phyloP scores from a whole-genome alignment of 140 eudicot species.

The Stevia rebaudiana region DNA sequence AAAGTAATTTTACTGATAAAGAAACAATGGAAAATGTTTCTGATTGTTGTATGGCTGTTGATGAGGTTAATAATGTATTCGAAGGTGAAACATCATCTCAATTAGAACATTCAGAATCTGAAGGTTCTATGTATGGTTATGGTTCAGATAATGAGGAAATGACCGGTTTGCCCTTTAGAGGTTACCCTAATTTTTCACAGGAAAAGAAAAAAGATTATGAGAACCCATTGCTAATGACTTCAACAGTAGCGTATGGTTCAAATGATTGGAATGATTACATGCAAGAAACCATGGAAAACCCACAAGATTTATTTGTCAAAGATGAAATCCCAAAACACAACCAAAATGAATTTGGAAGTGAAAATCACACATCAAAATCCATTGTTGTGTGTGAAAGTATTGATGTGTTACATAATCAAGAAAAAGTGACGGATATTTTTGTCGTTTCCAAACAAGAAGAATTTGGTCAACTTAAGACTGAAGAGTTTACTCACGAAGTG shows the following conservation, averaged over 20 bases:
- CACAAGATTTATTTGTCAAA: constrained; percentile 26
- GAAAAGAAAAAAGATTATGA: constrained; percentile 26
- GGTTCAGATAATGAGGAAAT: constrained; percentile 55
- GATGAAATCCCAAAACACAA: constrained; percentile 33
- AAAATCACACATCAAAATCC: constrained; percentile 17
- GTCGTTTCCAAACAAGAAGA: constrained; percentile 30
- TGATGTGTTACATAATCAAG: constrained; percentile 21
- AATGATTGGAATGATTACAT: constrained; percentile 81
- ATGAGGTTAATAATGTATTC: constrained; percentile 24
- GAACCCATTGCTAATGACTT: constrained; percentile 47
- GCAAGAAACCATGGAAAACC: constrained; percentile 46
- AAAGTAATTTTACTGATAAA: constrained; percentile 1
- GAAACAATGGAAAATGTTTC: constrained; percentile 20
- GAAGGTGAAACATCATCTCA: constrained; percentile 52
- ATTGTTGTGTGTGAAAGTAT: constrained; percentile 9
- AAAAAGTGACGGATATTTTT: constrained; percentile 20
- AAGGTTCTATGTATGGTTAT: constrained; percentile 75
- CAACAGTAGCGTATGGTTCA: constrained; percentile 73
- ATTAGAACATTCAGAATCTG: constrained; percentile 75
- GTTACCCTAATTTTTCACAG: constrained; percentile 11
- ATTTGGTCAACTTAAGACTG: constrained; percentile 26
- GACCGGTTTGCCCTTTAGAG: constrained; percentile 17
- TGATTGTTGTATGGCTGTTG: constrained; percentile 13
- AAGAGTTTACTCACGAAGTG: constrained; percentile 24
- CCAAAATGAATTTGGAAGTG: constrained; percentile 28